Evolutionary conservation across 2,329 filamentous ascomycete genomes (phyloP), one percentile per base, ranked within the genome.

Genomic region (Coniochaeta sp.): DNA sequence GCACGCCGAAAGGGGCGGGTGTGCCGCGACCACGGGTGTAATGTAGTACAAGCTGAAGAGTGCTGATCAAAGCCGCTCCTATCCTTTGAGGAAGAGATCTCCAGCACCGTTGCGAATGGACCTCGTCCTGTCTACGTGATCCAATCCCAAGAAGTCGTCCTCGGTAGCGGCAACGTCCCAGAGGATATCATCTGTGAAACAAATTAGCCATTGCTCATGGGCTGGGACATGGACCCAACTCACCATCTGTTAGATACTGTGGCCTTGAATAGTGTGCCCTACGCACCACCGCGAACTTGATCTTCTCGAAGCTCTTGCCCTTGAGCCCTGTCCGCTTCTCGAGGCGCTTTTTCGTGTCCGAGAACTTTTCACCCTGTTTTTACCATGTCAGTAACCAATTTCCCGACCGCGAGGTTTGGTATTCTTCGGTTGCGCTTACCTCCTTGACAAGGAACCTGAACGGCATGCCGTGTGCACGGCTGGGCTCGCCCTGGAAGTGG

Each of bases 241-340:
- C 78, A 96, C 93, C 92, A 76, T 98, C 95, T 66, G 89, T 86
- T 55, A 99, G 79, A 76, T 96, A 96, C 62, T 86, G 83, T 28
- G 92, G 89, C 70, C 89, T 91, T 42, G 89, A 86, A 74, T 90
- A 96, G 47, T 80, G 79, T 58, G 85, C 81, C 71, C 89, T 81
- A 72, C 87, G 80, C 58, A 97, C 83, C 34, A 96, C 75, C 7
- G 92, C 90, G 78, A 99, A 97, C 75, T 96, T 97, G 74, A 99
- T 95, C 81, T 98, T 98, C 74, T 99, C 93, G 66, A 99, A 93
- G 65, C 91, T 91, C 80, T 99, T 99, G 73, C 95, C 96, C 75
- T 97, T 97, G 76, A 99, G 88, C 28, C 93, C 93, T 0, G 91
- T 96, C 61, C 93, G 84, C 74, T 93, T 93, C 67, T 95, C 93